phyloP scores from a whole-genome alignment of 371 early-diverging fungal genomes.

The Mucor sp. region DNA sequence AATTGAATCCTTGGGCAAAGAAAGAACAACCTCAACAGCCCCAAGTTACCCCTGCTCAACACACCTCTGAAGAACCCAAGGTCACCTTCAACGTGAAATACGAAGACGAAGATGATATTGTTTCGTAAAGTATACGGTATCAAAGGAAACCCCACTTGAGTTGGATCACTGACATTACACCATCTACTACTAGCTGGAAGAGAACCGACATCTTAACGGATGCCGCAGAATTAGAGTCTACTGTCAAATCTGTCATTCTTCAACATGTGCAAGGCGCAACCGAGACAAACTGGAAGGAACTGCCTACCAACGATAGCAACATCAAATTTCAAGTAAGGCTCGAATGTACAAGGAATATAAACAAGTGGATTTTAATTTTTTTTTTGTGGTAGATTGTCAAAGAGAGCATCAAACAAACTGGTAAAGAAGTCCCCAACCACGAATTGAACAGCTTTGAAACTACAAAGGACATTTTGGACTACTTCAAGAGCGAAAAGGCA shows the following conservation, averaged over 20 bases:
- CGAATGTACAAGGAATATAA: neutral
- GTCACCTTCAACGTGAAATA: conserved; percentile 40
- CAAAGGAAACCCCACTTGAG: too few species aligned
- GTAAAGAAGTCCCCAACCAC: conserved; percentile 44
- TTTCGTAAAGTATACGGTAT: conserved; percentile 24
- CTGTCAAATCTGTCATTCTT: conserved; percentile 34
- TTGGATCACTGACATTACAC: neutral
- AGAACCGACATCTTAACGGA: conserved; percentile 23
- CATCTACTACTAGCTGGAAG: conserved; percentile 39
- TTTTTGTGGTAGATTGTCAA: conserved; percentile 33
- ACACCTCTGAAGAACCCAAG: conserved; percentile 8
- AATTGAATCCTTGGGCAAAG: conserved; percentile 53
- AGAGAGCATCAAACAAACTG: conserved; percentile 43
- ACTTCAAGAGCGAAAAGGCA: conserved; percentile 19
- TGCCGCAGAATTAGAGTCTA: conserved; percentile 29
- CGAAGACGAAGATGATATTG: conserved; percentile 28
- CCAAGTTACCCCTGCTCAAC: conserved; percentile 26
- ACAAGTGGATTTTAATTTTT: neutral
- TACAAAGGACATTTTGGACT: conserved; percentile 34
- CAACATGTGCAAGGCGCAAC: conserved; percentile 26
- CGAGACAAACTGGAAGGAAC: conserved; percentile 33
- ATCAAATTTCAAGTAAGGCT: conserved; percentile 41
- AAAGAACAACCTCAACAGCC: conserved; percentile 19
- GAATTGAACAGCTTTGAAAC: conserved; percentile 37
- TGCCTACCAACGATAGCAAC: conserved; percentile 19